Evolutionary conservation across 148 eudicot species (phyloP), one percentile per base, ranked within the genome.

Genomic region (Camellia sinensis): DNA sequence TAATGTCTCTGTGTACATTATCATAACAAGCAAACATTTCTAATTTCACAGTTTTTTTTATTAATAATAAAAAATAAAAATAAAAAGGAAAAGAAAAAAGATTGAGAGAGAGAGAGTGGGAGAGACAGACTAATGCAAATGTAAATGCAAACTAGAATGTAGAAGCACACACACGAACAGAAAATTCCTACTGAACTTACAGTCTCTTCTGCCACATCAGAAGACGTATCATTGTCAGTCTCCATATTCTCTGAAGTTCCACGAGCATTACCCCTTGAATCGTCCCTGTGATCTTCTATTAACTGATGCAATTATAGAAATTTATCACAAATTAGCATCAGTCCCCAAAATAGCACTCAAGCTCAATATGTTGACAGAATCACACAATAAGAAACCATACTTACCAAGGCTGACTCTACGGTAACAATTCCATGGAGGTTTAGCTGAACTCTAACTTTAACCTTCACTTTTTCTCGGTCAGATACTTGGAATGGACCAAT

Each of bases 401-500:
- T 88, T 89, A 96, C 99, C 60, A 80, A 79, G 76, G 95, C 98
- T 59, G 97, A 85, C 40, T 76, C 89, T 62, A 90, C 45, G 7
- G 86, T 82, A 50, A 94, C 86, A 75, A 87, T 84, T 57, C 98
- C 98, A 80, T 92, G 84, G 48, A 92, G 86, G 77, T 91, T 91
- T 80, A 96, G 84, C 64, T 81, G 80, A 73, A 92, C 87, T 83
- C 86, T 94, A 22, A 91, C 83, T 80, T 94, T 94, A 1, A 96
- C 85, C 88, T 86, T 83, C 29, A 81, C 80, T n/a, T 78, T 89
- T 81, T 87, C 89, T 45, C 79, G n/a, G 53, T 82, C 80, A 69
- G 90, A 74, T 59, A 74, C 87, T 63, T 86, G 83, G 80, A 91
- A 89, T 59, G 98, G 93, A 65, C 97, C 99, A 87, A 96, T 84